phyloP scores from a whole-genome alignment of 1,284 basidiomycete genomes.

The Mycena sp. region DNA sequence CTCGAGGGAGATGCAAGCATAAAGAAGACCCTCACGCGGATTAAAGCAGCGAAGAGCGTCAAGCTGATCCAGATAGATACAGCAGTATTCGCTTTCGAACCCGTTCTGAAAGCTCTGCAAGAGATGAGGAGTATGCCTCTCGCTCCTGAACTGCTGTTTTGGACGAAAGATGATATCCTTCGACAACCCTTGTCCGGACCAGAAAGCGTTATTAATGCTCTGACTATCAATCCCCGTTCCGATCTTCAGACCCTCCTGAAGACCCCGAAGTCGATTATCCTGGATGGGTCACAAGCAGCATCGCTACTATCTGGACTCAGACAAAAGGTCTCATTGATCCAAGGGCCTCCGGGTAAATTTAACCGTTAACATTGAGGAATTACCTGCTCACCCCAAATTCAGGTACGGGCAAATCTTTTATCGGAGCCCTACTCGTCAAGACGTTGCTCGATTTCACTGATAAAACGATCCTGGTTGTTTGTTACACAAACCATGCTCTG shows the following conservation, averaged over 20 bases:
- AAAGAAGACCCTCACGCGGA: slow-evolving; percentile 46
- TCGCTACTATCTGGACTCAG: slow-evolving; percentile 63
- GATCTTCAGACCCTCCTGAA: slow-evolving; percentile 54
- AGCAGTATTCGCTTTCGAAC: slow-evolving; percentile 69
- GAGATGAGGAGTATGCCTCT: slow-evolving; percentile 54
- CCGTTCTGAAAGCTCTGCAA: slow-evolving; percentile 64
- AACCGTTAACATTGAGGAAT: too few relatives aligned
- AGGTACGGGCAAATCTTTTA: slow-evolving; percentile 78
- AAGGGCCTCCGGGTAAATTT: slow-evolving; percentile 76
- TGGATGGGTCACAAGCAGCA: slow-evolving; percentile 60
- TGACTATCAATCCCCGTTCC: slow-evolving; percentile 45
- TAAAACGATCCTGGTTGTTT: slow-evolving; percentile 66
- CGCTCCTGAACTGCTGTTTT: slow-evolving; percentile 59
- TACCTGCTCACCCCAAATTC: not conserved
- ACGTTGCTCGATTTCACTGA: slow-evolving; percentile 57
- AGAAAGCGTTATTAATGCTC: slow-evolving; percentile 42
- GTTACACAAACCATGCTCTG: slow-evolving; percentile 74
- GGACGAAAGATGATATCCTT: slow-evolving; percentile 42
- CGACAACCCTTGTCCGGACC: slow-evolving; percentile 6
- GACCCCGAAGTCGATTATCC: slow-evolving; percentile 48
- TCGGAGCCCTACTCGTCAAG: slow-evolving; percentile 70
- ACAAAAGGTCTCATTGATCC: slow-evolving; percentile 65
- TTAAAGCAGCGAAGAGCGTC: slow-evolving; percentile 49
- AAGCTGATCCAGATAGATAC: slow-evolving; percentile 67
- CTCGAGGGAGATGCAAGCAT: slow-evolving; percentile 55